These are phyloP conservation scores for Tolypocladium album DNA, from an alignment of 2,329 filamentous ascomycete species.

Conservation along the genomic window DNA sequence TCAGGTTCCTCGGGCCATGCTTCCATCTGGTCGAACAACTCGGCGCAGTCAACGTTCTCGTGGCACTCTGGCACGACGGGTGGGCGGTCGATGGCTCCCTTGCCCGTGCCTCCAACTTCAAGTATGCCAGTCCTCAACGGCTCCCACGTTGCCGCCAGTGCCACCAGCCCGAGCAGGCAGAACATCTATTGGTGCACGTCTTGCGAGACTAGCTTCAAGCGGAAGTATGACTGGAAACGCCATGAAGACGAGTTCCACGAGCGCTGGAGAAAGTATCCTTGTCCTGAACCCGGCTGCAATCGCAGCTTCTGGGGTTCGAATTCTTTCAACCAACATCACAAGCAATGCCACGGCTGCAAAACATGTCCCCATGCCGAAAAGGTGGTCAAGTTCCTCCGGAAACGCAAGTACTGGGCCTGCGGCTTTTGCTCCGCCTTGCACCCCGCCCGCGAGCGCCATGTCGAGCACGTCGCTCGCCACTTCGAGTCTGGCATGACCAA, in stretches of 20 bases:
- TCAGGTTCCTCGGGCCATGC: slow-evolving; percentile 38
- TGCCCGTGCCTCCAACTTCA: slow-evolving; percentile 21
- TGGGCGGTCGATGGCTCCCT: slow-evolving; percentile 23
- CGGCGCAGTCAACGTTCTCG: slow-evolving; percentile 27
- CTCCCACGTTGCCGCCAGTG: slow-evolving; percentile 16
- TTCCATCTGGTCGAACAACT: slow-evolving; percentile 33
- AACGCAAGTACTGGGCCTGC: slow-evolving; percentile 58
- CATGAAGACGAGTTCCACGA: slow-evolving; percentile 63
- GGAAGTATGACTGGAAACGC: slow-evolving; percentile 59
- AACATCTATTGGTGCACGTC: slow-evolving; percentile 48
- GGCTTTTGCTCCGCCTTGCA: slow-evolving; percentile 56
- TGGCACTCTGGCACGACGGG: slow-evolving; percentile 25
- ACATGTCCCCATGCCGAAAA: slow-evolving; percentile 55
- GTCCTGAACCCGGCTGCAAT: slow-evolving; percentile 52
- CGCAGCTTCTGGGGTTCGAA: slow-evolving; percentile 59
- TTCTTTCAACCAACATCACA: slow-evolving; percentile 58
- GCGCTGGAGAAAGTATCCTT: slow-evolving; percentile 56
- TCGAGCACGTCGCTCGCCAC: slow-evolving; percentile 58
- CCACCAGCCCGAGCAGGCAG: slow-evolving; percentile 20
- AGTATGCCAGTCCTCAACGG: slow-evolving; percentile 21
- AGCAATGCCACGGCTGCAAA: slow-evolving; percentile 52
- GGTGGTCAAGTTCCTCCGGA: slow-evolving; percentile 50
- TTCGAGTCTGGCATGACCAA: slow-evolving; percentile 54
- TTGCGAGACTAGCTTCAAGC: slow-evolving; percentile 54
- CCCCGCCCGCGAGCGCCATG: slow-evolving; percentile 53